phyloP scores from a whole-genome alignment of 768 basidiomycete genomes.

The Russula sp. region DNA sequence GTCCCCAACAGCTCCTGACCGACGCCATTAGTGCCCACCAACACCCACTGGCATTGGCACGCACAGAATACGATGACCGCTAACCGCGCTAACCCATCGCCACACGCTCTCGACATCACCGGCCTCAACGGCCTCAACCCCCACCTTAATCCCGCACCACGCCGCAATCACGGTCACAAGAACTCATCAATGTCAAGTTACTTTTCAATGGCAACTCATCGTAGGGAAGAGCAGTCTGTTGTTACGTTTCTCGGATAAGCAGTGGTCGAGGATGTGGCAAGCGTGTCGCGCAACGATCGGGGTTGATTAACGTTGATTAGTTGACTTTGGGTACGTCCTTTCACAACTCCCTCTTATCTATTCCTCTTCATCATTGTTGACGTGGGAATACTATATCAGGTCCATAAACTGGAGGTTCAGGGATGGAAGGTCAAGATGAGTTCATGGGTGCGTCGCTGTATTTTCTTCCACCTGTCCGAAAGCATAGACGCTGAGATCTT shows the following conservation, averaged over 20 bases:
- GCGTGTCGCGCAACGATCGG: constrained; percentile 82
- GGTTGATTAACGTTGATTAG: too few relatives aligned
- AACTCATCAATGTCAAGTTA: constrained; percentile 67
- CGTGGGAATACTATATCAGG: constrained; percentile 43
- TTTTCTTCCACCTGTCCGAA: not conserved
- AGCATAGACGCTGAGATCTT: not conserved
- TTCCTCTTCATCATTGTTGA: not conserved
- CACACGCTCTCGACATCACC: not conserved
- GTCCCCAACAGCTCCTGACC: too few relatives aligned
- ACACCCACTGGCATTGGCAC: too few relatives aligned
- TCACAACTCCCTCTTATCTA: constrained; percentile 16
- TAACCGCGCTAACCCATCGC: not conserved
- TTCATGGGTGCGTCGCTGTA: constrained; percentile 75
- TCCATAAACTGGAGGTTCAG: constrained; percentile 84
- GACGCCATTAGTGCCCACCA: not conserved
- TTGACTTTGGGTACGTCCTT: constrained; percentile 67
- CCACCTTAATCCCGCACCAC: too few relatives aligned
- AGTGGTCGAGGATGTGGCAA: constrained; percentile 90
- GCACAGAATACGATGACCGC: not conserved
- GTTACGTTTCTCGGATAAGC: constrained; percentile 92
- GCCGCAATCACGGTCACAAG: constrained; percentile 5
- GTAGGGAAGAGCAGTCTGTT: constrained; percentile 93
- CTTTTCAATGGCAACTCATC: constrained; percentile 84
- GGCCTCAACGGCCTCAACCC: too few relatives aligned
- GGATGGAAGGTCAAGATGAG: constrained; percentile 87